phyloP scores from a whole-genome alignment of 306 rosid species.

The Quercus berberidifolia region DNA sequence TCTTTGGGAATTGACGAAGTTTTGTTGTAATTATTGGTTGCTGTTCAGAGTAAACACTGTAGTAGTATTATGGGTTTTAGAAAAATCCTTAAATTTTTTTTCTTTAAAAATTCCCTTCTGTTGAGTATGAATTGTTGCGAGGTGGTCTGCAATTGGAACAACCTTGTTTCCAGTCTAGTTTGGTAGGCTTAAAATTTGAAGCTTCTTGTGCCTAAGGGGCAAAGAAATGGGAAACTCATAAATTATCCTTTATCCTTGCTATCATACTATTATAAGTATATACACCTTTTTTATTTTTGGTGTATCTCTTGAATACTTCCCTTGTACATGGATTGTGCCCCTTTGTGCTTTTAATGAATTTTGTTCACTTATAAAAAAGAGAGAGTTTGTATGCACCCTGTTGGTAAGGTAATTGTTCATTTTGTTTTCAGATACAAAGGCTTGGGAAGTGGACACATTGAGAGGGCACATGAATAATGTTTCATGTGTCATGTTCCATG shows the following conservation, averaged over 20 bases:
- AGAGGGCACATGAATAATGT: constrained; percentile 98
- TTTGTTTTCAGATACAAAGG: constrained; percentile 79
- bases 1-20: neutral
- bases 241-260: neutral
- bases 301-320: too few relatives aligned
- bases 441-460: constrained; percentile 98
- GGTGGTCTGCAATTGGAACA: neutral
- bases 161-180: neutral
- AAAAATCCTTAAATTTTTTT: neutral
- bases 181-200: neutral
- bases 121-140: neutral
- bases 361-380: too few relatives aligned
- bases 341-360: too few relatives aligned
- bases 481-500: constrained; percentile 94
- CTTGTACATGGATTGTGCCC: too few relatives aligned
- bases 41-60: neutral
- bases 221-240: neutral
- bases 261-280: neutral
- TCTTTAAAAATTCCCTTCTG: neutral
- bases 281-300: neutral
- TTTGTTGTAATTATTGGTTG: neutral
- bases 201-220: neutral
- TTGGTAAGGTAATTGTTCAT: neutral
- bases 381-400: too few relatives aligned
- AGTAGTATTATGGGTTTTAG: neutral